Evolutionary conservation across 208 protist species (phyloP).

Genomic region (Acanthamoeba lenticulata): DNA sequence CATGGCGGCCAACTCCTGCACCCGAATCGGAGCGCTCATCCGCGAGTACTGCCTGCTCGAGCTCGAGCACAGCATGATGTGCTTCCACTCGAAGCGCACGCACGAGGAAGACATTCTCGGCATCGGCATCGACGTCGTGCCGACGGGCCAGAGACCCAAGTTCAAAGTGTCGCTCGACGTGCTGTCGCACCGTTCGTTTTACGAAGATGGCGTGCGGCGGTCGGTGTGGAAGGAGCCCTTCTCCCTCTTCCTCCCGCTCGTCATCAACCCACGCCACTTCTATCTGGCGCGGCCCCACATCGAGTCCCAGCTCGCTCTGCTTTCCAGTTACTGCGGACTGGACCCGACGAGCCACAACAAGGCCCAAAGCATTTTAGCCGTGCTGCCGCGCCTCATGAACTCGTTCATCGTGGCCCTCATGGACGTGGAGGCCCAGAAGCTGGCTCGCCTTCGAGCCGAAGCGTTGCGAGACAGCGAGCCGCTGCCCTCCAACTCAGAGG

Average conservation of each 20-base stretch:
- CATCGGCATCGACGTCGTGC: background rate
- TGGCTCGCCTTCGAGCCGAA: background rate
- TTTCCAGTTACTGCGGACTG: too few species aligned
- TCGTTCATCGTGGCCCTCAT: conserved; percentile 58
- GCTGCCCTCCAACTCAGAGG: background rate
- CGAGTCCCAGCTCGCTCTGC: too few species aligned
- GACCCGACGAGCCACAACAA: background rate
- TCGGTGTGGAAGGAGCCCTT: conserved; percentile 61
- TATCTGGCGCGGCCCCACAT: background rate
- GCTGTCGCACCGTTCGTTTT: background rate
- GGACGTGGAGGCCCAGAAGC: background rate
- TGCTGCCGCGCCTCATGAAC: conserved; percentile 62
- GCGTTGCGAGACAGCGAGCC: background rate
- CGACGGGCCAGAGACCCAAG: background rate
- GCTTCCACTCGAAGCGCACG: conserved; percentile 56
- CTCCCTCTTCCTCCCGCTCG: conserved; percentile 17
- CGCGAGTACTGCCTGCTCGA: conserved; percentile 44
- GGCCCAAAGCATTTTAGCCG: background rate
- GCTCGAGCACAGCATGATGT: background rate
- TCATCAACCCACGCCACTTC: background rate
- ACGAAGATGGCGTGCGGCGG: background rate
- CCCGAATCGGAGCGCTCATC: background rate
- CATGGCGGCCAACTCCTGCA: background rate
- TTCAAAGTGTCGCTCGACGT: conserved; percentile 25
- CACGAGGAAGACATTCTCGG: conserved; percentile 39